Percentiles rank a stretch among this genome's conserved stretches.
phyloP scores from a whole-genome alignment of 2,329 filamentous ascomycete species.

The Calonectria honghensis region DNA sequence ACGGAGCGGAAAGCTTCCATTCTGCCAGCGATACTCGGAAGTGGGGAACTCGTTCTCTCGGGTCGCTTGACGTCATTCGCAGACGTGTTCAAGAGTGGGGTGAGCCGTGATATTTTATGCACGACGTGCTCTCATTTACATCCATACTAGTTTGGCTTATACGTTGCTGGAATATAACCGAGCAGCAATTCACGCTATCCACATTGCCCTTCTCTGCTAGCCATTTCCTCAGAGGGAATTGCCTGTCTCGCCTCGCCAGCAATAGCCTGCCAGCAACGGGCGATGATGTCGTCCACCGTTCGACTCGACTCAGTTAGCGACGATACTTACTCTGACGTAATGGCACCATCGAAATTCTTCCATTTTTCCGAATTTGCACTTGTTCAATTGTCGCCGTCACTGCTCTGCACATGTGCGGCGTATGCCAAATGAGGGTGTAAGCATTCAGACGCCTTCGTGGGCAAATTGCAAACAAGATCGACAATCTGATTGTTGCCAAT shows the following conservation, averaged over 20 bases:
- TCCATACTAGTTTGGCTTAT: conserved; percentile 22
- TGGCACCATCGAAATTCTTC: neutral
- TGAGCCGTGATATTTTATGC: conserved; percentile 15
- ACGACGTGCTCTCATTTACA: conserved; percentile 10
- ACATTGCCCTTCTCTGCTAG: neutral
- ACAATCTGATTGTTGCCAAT: neutral
- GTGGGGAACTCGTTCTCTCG: neutral
- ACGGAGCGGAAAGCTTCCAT: conserved; percentile 4
- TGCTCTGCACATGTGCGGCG: conserved; percentile 12
- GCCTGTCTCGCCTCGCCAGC: neutral
- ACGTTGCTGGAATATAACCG: neutral
- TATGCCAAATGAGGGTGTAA: neutral
- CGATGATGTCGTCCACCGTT: conserved; percentile 1
- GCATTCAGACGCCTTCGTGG: neutral
- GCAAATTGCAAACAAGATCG: neutral
- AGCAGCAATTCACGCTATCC: neutral
- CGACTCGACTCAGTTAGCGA: neutral
- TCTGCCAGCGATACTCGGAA: neutral
- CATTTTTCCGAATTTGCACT: neutral
- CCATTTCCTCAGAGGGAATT: neutral
- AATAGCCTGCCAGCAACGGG: neutral
- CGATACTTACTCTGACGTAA: conserved; percentile 19
- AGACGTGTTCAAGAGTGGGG: conserved; percentile 13
- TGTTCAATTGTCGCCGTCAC: neutral
- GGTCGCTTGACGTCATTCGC: conserved; percentile 10